These are phyloP conservation scores for Emydomyces testavorans DNA, from an alignment of 2,329 filamentous ascomycete species.

Conservation along the genomic window DNA sequence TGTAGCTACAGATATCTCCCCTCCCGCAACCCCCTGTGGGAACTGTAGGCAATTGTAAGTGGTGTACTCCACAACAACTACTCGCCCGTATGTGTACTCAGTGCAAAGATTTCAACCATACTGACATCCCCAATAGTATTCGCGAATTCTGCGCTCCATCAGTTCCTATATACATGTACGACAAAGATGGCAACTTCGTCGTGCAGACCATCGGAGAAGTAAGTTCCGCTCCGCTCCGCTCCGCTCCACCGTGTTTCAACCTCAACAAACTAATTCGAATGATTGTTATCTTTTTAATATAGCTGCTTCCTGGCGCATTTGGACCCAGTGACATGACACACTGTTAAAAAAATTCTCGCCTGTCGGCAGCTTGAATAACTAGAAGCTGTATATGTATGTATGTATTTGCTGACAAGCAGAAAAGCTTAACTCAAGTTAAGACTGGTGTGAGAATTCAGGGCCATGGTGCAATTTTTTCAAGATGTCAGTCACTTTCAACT, in stretches of 20 bases:
- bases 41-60: conserved; percentile 86
- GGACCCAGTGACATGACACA: no score
- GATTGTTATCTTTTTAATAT: not conserved
- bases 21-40: conserved; percentile 65
- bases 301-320: conserved; percentile 59
- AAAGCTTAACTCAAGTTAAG: no score
- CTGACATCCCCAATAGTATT: conserved; percentile 37
- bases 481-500: no score
- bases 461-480: no score
- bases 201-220: conserved; percentile 33
- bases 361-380: no score
- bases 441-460: no score
- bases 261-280: not conserved
- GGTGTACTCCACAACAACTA: not conserved
- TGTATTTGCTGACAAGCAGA: no score
- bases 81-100: not conserved
- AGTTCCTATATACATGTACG: conserved; percentile 84
- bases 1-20: conserved; percentile 66
- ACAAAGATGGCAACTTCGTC: conserved; percentile 57
- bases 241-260: not conserved
- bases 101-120: not conserved
- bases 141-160: conserved; percentile 60
- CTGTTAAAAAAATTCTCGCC: no score
- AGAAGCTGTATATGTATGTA: no score
- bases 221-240: conserved; percentile 4